Evolutionary conservation across 2,329 filamentous ascomycete genomes (phyloP), one percentile per base, ranked within the genome.

Genomic region (Xylaria polymorpha): DNA sequence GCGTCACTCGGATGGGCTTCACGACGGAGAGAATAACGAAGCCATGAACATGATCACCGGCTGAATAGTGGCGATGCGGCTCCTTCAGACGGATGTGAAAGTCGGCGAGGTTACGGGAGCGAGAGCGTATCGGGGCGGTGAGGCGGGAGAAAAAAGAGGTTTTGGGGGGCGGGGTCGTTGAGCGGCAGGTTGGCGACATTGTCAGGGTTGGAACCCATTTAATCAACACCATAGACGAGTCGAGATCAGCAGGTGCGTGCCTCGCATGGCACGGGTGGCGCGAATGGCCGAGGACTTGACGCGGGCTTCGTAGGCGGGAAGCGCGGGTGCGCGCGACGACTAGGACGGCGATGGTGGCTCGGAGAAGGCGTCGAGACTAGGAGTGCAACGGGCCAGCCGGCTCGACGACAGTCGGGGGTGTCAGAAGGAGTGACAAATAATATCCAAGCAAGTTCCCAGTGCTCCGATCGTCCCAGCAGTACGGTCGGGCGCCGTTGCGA

Each of bases 81-180:
- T 95, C 92, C 77, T 92, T 87, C 59, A 92, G 88, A 72, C 89
- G 87, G 79, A 96, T 89, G 80, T 93, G 89, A 82, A 94, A 96
- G 78, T 95, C 92, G 82, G 89, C 85, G 74, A 94, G 85, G 79
- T 91, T 89, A 75, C 92, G 90, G 29, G 81, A 83, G 66, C 85
- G 83, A 68, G 83, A 84, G 55, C 85, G 84, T 67, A 87, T 81
- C 58, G 85, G 85, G 56, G 86, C 80, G 65, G 82, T 81, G 71
- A 88, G 80, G 64, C 86, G 85, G 72, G 86, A 87, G 74, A 88
- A 81, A 71, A 89, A 81, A 56, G 83, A 84, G 63, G 80, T 79
- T 66, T 79, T 80, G 56, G 82, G 76, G 67, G 81, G 79, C 73
- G 78, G 78, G 76, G 74, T 81, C 80, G 77, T 81, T 80, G 74